Evolutionary conservation across 768 basidiomycete species (phyloP).

Genomic region (Mycena alexandri): DNA sequence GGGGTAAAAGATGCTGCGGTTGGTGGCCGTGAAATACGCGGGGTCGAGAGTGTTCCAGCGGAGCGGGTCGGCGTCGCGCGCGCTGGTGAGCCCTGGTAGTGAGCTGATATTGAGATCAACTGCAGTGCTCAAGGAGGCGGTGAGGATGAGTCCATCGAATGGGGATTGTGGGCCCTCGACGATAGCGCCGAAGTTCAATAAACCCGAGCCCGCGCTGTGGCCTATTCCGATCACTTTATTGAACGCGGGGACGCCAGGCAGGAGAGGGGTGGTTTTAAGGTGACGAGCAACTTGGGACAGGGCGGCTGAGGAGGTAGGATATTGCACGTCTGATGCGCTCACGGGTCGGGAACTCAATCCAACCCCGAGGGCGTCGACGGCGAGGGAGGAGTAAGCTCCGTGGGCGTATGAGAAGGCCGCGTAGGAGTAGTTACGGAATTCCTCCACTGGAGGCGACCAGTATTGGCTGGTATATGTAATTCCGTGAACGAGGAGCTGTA

Average conservation of each 20-base stretch:
- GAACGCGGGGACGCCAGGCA: too few species aligned
- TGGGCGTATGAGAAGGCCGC: constrained; percentile 4
- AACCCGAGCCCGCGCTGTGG: constrained; percentile 7
- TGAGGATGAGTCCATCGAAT: too few species aligned
- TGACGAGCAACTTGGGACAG: constrained; percentile 10
- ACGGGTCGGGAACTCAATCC: too few species aligned
- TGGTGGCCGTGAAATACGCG: not conserved
- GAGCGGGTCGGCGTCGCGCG: too few species aligned
- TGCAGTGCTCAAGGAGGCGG: too few species aligned
- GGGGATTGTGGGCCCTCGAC: constrained; percentile 10
- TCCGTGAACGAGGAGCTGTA: constrained; percentile 13
- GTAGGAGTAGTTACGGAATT: constrained; percentile 24
- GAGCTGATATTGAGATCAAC: too few species aligned
- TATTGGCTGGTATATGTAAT: constrained; percentile 7
- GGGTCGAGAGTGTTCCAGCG: constrained; percentile 12
- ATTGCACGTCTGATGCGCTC: constrained; percentile 13
- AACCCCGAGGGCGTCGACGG: constrained; percentile 9
- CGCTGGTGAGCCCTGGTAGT: too few species aligned
- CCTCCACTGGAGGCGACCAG: too few species aligned
- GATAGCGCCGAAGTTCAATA: constrained; percentile 9
- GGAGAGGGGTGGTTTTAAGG: constrained; percentile 3
- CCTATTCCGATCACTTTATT: too few species aligned
- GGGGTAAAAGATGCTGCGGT: constrained; percentile 12
- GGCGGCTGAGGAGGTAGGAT: too few species aligned
- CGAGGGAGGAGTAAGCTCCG: not conserved